phyloP scores from a whole-genome alignment of 2,329 filamentous ascomycete genomes.

The Mollisiaceae sp. region DNA sequence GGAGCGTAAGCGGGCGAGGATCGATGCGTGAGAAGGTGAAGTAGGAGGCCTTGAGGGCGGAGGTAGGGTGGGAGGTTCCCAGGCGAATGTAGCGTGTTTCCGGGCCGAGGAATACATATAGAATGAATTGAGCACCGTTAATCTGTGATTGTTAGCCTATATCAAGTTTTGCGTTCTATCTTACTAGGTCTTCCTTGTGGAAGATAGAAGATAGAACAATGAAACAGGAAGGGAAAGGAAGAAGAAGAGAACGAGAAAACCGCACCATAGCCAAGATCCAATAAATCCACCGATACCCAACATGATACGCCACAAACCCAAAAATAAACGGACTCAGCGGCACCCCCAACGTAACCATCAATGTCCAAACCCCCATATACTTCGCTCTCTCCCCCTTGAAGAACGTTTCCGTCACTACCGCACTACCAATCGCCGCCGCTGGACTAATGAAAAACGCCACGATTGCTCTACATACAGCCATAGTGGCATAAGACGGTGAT shows the following conservation, averaged over 20 bases:
- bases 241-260: neutral
- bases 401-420: conserved; percentile 59
- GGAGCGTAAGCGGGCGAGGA: conserved; percentile 51
- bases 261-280: conserved; percentile 59
- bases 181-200: neutral
- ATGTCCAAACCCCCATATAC: conserved; percentile 61
- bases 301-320: conserved; percentile 51
- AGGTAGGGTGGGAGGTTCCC: conserved; percentile 4
- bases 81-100: conserved; percentile 59
- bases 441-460: conserved; percentile 59
- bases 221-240: neutral
- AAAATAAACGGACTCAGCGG: conserved; percentile 40
- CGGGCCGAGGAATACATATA: conserved; percentile 59
- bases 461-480: conserved; percentile 54
- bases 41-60: conserved; percentile 42
- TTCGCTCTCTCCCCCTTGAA: conserved; percentile 57
- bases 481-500: conserved; percentile 51
- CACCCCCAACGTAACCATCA: conserved; percentile 32
- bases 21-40: conserved; percentile 57
- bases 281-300: conserved; percentile 60
- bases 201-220: neutral
- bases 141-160: conserved; percentile 44
- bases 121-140: conserved; percentile 60
- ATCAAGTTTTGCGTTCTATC: neutral
- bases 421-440: conserved; percentile 57